Conservation (phyloP, 2,329 filamentous ascomycete genomes). For the Ophiocordyceps robertsii region DNA sequence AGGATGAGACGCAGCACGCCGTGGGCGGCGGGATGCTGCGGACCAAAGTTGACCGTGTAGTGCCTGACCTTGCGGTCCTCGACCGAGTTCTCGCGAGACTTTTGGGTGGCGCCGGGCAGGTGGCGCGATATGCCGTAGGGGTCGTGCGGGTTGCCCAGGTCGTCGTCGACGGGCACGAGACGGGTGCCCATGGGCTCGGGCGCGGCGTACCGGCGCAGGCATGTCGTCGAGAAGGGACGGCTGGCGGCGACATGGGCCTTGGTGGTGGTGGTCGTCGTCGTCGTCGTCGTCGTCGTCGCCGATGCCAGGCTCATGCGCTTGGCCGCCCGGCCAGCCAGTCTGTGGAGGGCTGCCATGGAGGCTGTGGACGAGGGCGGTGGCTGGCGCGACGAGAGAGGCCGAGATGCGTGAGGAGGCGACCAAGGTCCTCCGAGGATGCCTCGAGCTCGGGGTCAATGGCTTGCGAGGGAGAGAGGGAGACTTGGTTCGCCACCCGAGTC, state of each 20-base stretch:
- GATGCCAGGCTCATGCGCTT: conserved; percentile 50
- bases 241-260: conserved; percentile 17
- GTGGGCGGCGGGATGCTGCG: conserved; percentile 96
- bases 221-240: conserved; percentile 53
- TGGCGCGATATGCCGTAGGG: conserved; percentile 32
- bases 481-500: not conserved
- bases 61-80: conserved; percentile 78
- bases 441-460: conserved; percentile 22
- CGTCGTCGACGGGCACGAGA: conserved; percentile 50
- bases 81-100: conserved; percentile 33
- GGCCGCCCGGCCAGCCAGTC: conserved; percentile 58
- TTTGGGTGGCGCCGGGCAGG: conserved; percentile 27
- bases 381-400: too few relatives aligned
- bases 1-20: conserved; percentile 95
- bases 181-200: conserved; percentile 39
- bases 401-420: conserved; percentile 7
- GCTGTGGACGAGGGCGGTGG: conserved; percentile 12
- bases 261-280: conserved; percentile 9
- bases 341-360: conserved; percentile 53
- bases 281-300: conserved; percentile 4
- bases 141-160: conserved; percentile 43
- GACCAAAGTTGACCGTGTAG: conserved; percentile 99
- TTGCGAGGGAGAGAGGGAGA: not conserved
- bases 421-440: conserved; percentile 18
- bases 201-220: conserved; percentile 49